A percentile compares a stretch with the other conserved stretches of the same genome.
Conservation (phyloP, 805 yeast species). For the Yamadazyma kitorensis region DNA sequence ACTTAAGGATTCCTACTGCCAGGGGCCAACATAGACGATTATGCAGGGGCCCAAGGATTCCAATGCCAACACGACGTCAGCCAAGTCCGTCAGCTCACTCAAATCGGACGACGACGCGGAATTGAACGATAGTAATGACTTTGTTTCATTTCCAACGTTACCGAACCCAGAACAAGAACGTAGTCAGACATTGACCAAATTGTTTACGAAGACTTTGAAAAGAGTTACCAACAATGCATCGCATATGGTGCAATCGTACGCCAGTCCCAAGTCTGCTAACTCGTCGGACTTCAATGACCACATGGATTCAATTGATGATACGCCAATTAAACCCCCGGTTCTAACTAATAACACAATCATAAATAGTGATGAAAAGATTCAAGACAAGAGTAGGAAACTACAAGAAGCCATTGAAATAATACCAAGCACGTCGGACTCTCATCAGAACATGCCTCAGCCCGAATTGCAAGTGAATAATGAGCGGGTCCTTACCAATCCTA, state of each 20-base stretch:
- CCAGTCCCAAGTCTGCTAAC: slow-evolving; percentile 12
- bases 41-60: too few species aligned
- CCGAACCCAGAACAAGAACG: slow-evolving; percentile 41
- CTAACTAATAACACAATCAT: slow-evolving; percentile 1
- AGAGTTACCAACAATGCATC: slow-evolving; percentile 44
- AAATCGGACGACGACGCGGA: too few species aligned
- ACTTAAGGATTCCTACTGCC: too few species aligned
- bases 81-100: too few species aligned
- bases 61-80: too few species aligned
- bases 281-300: slow-evolving; percentile 6
- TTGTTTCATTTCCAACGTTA: slow-evolving; percentile 40
- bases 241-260: slow-evolving; percentile 24
- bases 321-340: slow-evolving; percentile 7
- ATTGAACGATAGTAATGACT: slow-evolving; percentile 19
- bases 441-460: neutral
- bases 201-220: slow-evolving; percentile 36
- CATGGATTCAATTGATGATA: slow-evolving; percentile 6
- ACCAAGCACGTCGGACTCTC: slow-evolving; percentile 2
- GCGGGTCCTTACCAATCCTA: too few species aligned
- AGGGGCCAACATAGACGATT: too few species aligned
- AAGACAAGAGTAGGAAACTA: slow-evolving; percentile 5
- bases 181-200: slow-evolving; percentile 29
- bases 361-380: neutral
- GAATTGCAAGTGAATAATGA: too few species aligned
- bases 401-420: slow-evolving; percentile 8